Evolutionary conservation across 192 early-diverging fungal species (phyloP).

Genomic region (Coemansia erecta): DNA sequence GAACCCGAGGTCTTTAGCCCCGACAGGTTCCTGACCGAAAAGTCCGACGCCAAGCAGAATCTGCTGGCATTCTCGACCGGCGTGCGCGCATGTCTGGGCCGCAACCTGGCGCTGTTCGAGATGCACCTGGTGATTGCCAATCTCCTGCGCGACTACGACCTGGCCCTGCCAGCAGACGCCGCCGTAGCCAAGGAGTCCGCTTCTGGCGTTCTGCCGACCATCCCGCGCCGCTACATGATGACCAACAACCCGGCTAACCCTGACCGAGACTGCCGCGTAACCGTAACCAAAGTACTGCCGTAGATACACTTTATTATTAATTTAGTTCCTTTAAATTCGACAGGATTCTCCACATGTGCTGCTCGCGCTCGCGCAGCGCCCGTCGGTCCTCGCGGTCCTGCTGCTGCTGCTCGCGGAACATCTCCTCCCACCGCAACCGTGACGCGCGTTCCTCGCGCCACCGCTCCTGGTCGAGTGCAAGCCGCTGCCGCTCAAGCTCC

Average conservation of each 20-base stretch:
- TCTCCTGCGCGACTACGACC: slow-evolving; percentile 36
- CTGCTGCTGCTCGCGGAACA: slow-evolving; percentile 36
- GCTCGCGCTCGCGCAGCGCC: slow-evolving; percentile 24
- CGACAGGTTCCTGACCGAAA: slow-evolving; percentile 35
- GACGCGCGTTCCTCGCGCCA: slow-evolving; percentile 33
- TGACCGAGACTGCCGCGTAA: slow-evolving; percentile 41
- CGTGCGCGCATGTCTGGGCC: slow-evolving; percentile 53
- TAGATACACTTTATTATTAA: background rate
- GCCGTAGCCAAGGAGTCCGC: background rate
- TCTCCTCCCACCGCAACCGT: slow-evolving; percentile 28
- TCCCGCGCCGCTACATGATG: slow-evolving; percentile 35
- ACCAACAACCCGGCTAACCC: slow-evolving; percentile 35
- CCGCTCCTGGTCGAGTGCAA: slow-evolving; percentile 25
- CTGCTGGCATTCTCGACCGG: slow-evolving; percentile 54
- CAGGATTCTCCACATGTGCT: slow-evolving; percentile 25
- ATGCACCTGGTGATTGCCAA: slow-evolving; percentile 50
- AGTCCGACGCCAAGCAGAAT: slow-evolving; percentile 10
- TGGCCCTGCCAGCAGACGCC: background rate
- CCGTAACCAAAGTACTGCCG: slow-evolving; percentile 9
- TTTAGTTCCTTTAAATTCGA: background rate
- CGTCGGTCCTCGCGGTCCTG: slow-evolving; percentile 30
- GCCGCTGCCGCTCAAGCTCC: slow-evolving; percentile 22
- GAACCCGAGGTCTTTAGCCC: slow-evolving; percentile 32
- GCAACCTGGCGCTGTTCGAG: slow-evolving; percentile 53
- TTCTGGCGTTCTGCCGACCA: slow-evolving; percentile 12